These are phyloP conservation scores for Backusella parvicylindrica DNA, from an alignment of 192 early-diverging fungal species.

Conservation along the genomic window DNA sequence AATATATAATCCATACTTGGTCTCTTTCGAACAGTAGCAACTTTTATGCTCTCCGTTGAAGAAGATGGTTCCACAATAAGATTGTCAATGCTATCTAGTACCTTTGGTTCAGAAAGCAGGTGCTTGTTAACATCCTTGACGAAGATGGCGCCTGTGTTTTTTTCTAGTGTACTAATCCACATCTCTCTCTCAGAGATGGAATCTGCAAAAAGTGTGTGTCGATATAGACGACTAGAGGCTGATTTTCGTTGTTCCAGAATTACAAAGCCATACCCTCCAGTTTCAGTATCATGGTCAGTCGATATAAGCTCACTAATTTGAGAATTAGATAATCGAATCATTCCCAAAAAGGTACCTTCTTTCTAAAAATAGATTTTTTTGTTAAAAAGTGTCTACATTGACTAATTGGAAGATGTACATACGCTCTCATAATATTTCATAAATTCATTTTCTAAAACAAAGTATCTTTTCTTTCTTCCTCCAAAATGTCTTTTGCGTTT, in stretches of 20 bases:
- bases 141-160: not conserved
- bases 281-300: not conserved
- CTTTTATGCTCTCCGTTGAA: not conserved
- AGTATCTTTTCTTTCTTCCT: constrained; percentile 91
- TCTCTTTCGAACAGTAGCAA: not conserved
- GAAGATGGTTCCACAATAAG: not conserved
- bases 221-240: constrained; percentile 56
- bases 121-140: constrained; percentile 43
- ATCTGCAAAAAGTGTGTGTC: constrained; percentile 89
- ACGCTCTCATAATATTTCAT: constrained; percentile 78
- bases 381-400: not conserved
- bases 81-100: not conserved
- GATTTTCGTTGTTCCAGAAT: constrained; percentile 74
- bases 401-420: constrained; percentile 19
- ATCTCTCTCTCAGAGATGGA: constrained; percentile 85
- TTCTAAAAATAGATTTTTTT: constrained; percentile 36
- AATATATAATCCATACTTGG: constrained; percentile 26
- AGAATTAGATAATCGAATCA: constrained; percentile 71
- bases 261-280: constrained; percentile 73
- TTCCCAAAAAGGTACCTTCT: constrained; percentile 62
- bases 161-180: constrained; percentile 74
- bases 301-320: constrained; percentile 57
- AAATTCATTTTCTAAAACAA: constrained; percentile 65
- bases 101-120: constrained; percentile 58
- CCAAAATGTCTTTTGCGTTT: constrained; percentile 97